Evolutionary conservation across 1,284 basidiomycete species (phyloP), one percentile per base, ranked within the genome.

Genomic region (Pyrrhoderma noxium): DNA sequence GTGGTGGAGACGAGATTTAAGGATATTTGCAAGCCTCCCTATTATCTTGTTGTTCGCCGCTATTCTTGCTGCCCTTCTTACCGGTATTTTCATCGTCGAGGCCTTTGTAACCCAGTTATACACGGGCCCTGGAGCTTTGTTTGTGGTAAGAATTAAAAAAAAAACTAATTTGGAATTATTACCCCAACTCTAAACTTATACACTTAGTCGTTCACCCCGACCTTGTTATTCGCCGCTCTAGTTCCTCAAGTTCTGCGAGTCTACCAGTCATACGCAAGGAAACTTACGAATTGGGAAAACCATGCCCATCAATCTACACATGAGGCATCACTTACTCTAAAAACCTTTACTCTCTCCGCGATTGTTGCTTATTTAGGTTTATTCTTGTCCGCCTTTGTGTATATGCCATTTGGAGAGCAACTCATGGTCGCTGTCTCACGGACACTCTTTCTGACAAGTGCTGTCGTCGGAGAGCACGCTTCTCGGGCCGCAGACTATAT

Each of bases 301-400:
- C 92, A 96, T 64, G 74, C 79, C 2, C 89, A 90, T 57, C 76
- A 86, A 58, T 85, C 84, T 1, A 77, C 80, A 1, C 82, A 92
- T 63, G 78, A 82, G 55, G 78, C 82, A 13, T 91, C 88, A 5
- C 74, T 97, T 31, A 95, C 94, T 4, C 73, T 89, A 63, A 99
- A 99, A 69, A 87, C 90, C 0, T 99, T 99, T 66, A 82, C 86
- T 0, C 76, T 97, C 56, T 88, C 87, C 42, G 83, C 86, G 2
- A 80, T 97, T 61, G 92, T 94, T 19, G 87, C 94, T 0, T 98
- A 94, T 65, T 81, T 90, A 41, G 86, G 87, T 40, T 77, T 94
- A 13, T 85, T 77, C 13, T 79, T 94, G 42, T 89, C 86, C 16
- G 89, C 91, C 14, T 95, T 92, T 63, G 78, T 94, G 47, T 96